These are phyloP conservation scores for Zancudomyces culisetae DNA, from an alignment of 371 early-diverging fungal species.

Conservation along the genomic window DNA sequence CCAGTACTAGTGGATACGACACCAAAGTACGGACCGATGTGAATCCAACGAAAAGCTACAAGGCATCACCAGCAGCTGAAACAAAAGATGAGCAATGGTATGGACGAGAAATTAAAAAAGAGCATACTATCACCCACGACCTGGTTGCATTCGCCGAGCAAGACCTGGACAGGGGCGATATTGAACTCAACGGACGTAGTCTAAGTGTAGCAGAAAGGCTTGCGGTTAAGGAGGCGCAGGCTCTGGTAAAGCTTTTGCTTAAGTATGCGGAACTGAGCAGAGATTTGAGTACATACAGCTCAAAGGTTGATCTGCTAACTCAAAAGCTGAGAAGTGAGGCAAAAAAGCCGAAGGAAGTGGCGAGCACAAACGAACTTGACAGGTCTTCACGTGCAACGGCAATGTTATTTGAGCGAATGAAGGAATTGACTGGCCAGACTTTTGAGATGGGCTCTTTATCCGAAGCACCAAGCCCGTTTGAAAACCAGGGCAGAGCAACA, in stretches of 20 bases:
- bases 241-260: background rate
- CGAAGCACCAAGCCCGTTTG: background rate
- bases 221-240: background rate
- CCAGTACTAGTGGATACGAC: too few species aligned
- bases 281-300: background rate
- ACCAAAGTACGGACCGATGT: background rate
- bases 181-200: background rate
- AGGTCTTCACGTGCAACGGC: conserved; percentile 19
- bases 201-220: background rate
- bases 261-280: background rate
- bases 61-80: background rate
- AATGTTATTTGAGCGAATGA: conserved; percentile 34
- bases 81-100: background rate
- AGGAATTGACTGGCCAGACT: conserved; percentile 28
- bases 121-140: background rate
- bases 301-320: background rate
- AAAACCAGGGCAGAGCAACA: conserved; percentile 2
- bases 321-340: background rate
- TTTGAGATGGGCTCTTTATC: conserved; percentile 6
- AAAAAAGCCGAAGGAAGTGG: background rate
- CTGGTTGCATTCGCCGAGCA: background rate
- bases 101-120: background rate
- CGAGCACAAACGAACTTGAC: too few species aligned
- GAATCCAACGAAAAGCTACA: background rate
- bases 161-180: too few species aligned